Evolutionary conservation across 768 basidiomycete species (phyloP).

Genomic region (Kockovaella imperatae): DNA sequence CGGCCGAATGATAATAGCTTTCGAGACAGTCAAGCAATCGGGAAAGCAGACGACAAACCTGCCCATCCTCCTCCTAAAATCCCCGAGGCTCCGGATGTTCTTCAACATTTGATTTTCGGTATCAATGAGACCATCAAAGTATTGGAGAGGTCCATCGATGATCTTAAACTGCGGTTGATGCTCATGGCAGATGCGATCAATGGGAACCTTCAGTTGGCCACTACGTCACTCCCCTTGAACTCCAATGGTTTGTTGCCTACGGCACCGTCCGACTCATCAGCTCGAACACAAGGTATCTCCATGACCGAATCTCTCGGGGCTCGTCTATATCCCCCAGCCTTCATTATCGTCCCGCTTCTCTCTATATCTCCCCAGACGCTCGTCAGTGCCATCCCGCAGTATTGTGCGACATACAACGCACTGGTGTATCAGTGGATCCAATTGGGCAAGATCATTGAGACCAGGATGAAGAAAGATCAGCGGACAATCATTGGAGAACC

Average conservation of each 20-base stretch:
- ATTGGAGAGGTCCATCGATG: slow-evolving; percentile 32
- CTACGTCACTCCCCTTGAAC: too few species aligned
- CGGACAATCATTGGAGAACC: slow-evolving; percentile 16
- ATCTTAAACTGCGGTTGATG: slow-evolving; percentile 24
- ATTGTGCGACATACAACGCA: slow-evolving; percentile 41
- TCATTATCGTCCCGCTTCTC: slow-evolving; percentile 33
- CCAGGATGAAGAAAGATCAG: slow-evolving; percentile 3
- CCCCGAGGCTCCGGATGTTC: slow-evolving; percentile 19
- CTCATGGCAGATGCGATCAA: slow-evolving; percentile 22
- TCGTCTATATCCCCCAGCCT: neutral
- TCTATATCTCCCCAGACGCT: slow-evolving; percentile 35
- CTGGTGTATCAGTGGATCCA: slow-evolving; percentile 33
- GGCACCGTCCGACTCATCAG: slow-evolving; percentile 4
- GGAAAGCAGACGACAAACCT: neutral
- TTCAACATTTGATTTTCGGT: slow-evolving; percentile 34
- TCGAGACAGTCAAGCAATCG: neutral
- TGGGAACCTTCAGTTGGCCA: slow-evolving; percentile 1
- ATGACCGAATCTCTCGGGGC: too few species aligned
- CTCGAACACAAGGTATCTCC: neutral
- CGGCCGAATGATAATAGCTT: too few species aligned
- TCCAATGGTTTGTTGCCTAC: slow-evolving; percentile 9
- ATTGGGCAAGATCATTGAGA: slow-evolving; percentile 14
- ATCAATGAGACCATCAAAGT: slow-evolving; percentile 42
- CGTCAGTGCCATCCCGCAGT: slow-evolving; percentile 35
- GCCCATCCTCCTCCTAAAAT: neutral